Base-by-base conservation (phyloP, 352 stramenopile genomes). In the Saprolegnia diclina region DNA sequence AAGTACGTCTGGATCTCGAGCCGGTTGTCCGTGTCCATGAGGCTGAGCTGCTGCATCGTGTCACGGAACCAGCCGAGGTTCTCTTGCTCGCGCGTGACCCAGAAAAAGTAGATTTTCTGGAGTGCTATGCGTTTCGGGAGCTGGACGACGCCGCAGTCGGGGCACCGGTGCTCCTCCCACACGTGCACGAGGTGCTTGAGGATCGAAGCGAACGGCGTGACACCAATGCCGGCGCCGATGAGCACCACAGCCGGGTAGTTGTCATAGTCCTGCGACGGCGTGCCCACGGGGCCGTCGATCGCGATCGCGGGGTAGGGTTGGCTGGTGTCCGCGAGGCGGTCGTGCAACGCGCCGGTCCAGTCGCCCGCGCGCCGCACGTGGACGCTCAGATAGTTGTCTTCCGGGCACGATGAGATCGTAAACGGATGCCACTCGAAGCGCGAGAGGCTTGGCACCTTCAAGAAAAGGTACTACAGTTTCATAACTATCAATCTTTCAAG, bases 1-100 rank as follows among this genome's bases (percentile, higher is more conserved):
- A 89, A 89, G 66, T 90, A 95, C 67, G 91, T 88, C 73, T 92
- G 85, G 64, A 92, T 88, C 71, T 92, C 81, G 9, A 95, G 70
- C 5, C 85, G 77, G 53, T 87, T 79, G 55, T 91, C 84, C 38
- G 75, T 81, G 71, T 93, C 86, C 73, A 89, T 74, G 59, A 80
- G 77, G 42, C 76, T 83, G 48, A 94, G 73, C 56, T 92, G 76
- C 74, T 95, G 89, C 81, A 95, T 91, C 4, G 85, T 89, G 42
- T 90, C 81, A 0, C 72, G 79, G 48, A 95, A 95, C 87, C 85
- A 94, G 38, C 73, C 81, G 21, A 96, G 77, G 18, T 82, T 87
- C 45, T 90, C 72, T 50, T 91, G 82, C 56, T 93, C 82, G 21
- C 83, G 78, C 4, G 81, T 89, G 73, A 85, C 76, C 86, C 87